Base-by-base conservation (phyloP, 208 protist species). In the Strigomonas galati region DNA sequence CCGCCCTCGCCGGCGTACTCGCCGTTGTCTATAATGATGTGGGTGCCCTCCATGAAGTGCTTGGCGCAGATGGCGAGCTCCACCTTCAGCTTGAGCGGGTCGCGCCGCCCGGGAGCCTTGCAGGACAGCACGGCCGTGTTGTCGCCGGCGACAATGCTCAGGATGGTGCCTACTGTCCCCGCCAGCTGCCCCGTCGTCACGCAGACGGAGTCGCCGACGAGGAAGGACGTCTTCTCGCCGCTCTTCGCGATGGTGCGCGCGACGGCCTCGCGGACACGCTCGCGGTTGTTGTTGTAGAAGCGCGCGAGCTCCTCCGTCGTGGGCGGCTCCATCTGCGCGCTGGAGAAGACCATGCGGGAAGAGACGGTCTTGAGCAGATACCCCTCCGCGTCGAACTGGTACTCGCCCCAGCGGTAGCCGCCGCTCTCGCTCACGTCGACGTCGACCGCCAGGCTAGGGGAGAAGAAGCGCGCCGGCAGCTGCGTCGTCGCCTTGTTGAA, bases 211-310 rank as follows among this genome's bases (percentile, higher is more conserved):
- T 96, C 86, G 35, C 91, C 91, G 63, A 90, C 78, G 30, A 65
- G 65, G 10, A 85, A 57, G 2, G 37, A 28, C 31, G 62, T 55
- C 28, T 60, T 6, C 21, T 70, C 58, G 23, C 57, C 59, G 21
- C 40, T 59, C 19, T 62, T n/a, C 30, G n/a, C 21, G 37, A 76
- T 79, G 27, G 77, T 69, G 1, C 57, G 68, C 48, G 64, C 66
- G 52, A 87, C 72, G 9, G 87, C 86, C 67, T 83, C 77, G 51
- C 79, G 75, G 30, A 96, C 86, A 27, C 78, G 79, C 26, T 91
- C 84, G 30, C 85, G 79, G 24, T 93, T 78, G 73, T 91, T 84
- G 62, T 93, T 84, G 71, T 83, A 93, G 77, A 96, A 96, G n/a
- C 74, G 58, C 35, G 85, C 91, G 14, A 96, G 81, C 73, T 96